Evolutionary conservation across 192 early-diverging fungal genomes (phyloP), one percentile per base, ranked within the genome.

Genomic region (Coemansia sp.): DNA sequence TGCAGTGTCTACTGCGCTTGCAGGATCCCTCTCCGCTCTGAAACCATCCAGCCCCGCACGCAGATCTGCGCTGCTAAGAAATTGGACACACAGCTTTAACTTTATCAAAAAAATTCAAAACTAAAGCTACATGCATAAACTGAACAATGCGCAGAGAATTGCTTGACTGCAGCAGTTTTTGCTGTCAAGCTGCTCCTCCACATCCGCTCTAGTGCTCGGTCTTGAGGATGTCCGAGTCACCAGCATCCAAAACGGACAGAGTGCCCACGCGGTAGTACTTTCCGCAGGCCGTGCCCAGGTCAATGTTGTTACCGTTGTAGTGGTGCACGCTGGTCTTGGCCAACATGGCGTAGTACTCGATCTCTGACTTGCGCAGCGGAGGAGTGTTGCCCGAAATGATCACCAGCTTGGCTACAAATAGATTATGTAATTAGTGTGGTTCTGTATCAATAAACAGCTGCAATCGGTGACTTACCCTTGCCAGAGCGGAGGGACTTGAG

Each of bases 331-430:
- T 86, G 74, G 96, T 97, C 90, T 99, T 99, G 85, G 94, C 92
- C 62, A 99, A 87, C 97, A 99, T 99, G 80, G 97, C 97, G 87
- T 99, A 99, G 93, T 99, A 99, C 86, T 99, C 95, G 70, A 99
- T 89, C 88, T 99, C 97, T 55, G 91, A 92, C 89, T 97, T 99
- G 83, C 97, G 88, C 79, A 99, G 89, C 78, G 95, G 93, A 62
- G 95, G 95, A 83, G 92, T 94, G 94, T 99, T 99, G 72, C 91
- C 94, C 69, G 97, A 90, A 80, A 99, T 89, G 83, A 99, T 91
- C 72, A 99, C 85, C 66, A 99, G 88, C 91, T 99, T 99, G 85
- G 92, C 91, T 68, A 68, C 43, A 43, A 37, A 20, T 11, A 46
- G 10, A 46, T 46, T 5, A 6, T 12, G 20, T 15, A 44, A 8